These are phyloP conservation scores for Babesia bigemina DNA, from an alignment of 169 alveolate species.

Conservation along the genomic window DNA sequence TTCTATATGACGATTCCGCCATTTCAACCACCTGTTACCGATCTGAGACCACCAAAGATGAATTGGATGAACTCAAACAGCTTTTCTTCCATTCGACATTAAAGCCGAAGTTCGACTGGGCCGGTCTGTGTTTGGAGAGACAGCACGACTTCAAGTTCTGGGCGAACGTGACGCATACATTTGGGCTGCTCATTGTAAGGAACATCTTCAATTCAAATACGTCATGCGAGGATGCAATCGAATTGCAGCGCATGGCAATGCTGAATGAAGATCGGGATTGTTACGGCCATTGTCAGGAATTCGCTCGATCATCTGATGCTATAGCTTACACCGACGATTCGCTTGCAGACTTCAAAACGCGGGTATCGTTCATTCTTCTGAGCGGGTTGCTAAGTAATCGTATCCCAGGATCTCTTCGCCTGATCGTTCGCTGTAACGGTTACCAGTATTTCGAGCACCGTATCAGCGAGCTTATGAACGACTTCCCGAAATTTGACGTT, in stretches of 20 bases:
- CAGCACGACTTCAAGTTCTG: slow-evolving; percentile 66
- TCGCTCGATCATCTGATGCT: too few relatives aligned
- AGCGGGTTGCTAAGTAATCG: slow-evolving; percentile 59
- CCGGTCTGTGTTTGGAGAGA: slow-evolving; percentile 31
- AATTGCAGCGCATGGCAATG: neutral
- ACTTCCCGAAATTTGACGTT: slow-evolving; percentile 21
- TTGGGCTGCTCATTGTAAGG: slow-evolving; percentile 52
- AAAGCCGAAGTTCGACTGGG: slow-evolving; percentile 45
- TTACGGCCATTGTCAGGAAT: too few relatives aligned
- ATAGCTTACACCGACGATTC: too few relatives aligned
- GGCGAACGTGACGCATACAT: slow-evolving; percentile 64
- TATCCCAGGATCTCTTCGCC: slow-evolving; percentile 65
- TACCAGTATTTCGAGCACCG: slow-evolving; percentile 58
- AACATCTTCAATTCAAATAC: slow-evolving; percentile 44
- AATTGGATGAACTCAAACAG: slow-evolving; percentile 32
- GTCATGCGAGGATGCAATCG: slow-evolving; percentile 39
- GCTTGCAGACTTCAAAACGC: slow-evolving; percentile 5
- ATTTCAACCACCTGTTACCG: neutral
- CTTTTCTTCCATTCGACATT: slow-evolving; percentile 53
- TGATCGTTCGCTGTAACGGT: slow-evolving; percentile 51
- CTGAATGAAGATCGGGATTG: neutral
- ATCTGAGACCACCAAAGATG: neutral
- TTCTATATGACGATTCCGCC: neutral
- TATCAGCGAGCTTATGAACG: slow-evolving; percentile 35
- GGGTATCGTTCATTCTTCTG: slow-evolving; percentile 54